Evolutionary conservation across 176 grass and related monocot species (phyloP).

Genomic region (Rhipidocladum racemiflorum): DNA sequence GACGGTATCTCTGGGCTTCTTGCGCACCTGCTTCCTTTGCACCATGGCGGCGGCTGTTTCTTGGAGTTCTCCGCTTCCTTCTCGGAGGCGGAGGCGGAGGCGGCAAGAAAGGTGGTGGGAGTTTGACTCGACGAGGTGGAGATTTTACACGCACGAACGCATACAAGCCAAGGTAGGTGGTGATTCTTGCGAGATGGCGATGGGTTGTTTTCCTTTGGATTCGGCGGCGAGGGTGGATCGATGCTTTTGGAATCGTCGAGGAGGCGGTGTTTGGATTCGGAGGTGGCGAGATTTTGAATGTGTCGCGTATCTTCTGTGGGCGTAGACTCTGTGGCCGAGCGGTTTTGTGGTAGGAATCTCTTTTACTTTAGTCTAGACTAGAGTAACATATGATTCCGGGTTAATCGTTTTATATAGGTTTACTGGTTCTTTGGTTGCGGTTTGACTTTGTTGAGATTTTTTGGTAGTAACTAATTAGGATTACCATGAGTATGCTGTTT

Average conservation of each 20-base stretch:
- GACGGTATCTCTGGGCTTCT: constrained; percentile 35
- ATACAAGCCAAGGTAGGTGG: not conserved
- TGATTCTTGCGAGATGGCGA: constrained; percentile 15
- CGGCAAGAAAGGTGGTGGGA: constrained; percentile 19
- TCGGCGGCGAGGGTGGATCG: constrained; percentile 11
- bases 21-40: constrained; percentile 51
- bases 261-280: not conserved
- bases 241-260: constrained; percentile 28
- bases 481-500: no score
- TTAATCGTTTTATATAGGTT: not conserved
- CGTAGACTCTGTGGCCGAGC: not conserved
- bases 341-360: not conserved
- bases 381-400: not conserved
- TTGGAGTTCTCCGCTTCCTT: not conserved
- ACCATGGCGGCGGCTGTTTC: constrained; percentile 50
- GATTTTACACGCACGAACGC: not conserved
- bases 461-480: not conserved
- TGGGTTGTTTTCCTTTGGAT: constrained; percentile 9
- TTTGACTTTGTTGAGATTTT: not conserved
- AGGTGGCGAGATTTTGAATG: constrained; percentile 36
- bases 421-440: no score
- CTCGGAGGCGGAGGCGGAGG: not conserved
- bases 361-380: not conserved
- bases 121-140: not conserved
- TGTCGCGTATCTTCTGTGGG: constrained; percentile 6